These are phyloP conservation scores for Suhomyces pyralidae DNA, from an alignment of 805 yeast genomes.

Conservation along the genomic window DNA sequence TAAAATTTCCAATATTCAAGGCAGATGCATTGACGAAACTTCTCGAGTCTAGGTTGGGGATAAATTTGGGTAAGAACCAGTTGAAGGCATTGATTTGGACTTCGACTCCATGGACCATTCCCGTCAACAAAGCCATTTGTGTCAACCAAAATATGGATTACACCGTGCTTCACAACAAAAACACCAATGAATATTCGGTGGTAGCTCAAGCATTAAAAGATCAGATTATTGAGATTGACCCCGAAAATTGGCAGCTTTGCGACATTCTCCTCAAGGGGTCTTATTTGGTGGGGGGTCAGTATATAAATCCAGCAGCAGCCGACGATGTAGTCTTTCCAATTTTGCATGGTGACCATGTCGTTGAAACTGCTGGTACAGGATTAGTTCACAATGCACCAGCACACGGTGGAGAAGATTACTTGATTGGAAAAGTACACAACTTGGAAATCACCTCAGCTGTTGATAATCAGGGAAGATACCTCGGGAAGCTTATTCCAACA, in stretches of 20 bases:
- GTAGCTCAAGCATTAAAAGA: constrained; percentile 54
- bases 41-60: constrained; percentile 5
- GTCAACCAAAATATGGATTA: constrained; percentile 60
- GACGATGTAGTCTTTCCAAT: constrained; percentile 48
- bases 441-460: constrained; percentile 74
- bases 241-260: background rate
- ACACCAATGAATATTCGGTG: constrained; percentile 44
- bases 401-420: constrained; percentile 92
- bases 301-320: constrained; percentile 54
- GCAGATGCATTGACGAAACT: constrained; percentile 18
- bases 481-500: constrained; percentile 46
- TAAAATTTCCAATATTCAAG: constrained; percentile 53
- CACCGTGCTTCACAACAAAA: constrained; percentile 37
- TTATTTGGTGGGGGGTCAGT: constrained; percentile 32
- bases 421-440: constrained; percentile 56
- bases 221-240: constrained; percentile 30
- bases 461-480: constrained; percentile 67
- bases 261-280: constrained; percentile 16
- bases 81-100: constrained; percentile 77
- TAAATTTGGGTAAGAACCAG: constrained; percentile 4
- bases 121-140: constrained; percentile 82
- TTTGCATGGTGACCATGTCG: constrained; percentile 78
- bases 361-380: constrained; percentile 84
- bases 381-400: constrained; percentile 97
- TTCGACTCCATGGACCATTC: constrained; percentile 97